phyloP scores from a whole-genome alignment of 352 stramenopile genomes.

The Phytophthora ohioensis region DNA sequence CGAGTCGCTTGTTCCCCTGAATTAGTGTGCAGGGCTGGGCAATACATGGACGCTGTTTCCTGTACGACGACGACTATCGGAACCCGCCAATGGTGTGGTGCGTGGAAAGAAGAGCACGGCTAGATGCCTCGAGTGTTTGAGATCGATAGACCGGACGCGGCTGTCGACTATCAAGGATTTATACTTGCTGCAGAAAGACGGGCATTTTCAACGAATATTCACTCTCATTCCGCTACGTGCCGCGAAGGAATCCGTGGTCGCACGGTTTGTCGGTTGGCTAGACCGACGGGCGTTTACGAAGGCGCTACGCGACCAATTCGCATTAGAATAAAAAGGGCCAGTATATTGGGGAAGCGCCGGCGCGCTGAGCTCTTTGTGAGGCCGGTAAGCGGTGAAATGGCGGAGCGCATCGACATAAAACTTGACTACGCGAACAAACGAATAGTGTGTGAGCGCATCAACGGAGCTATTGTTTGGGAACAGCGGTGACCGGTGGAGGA shows the following conservation, averaged over 20 bases:
- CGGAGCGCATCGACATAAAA: background rate
- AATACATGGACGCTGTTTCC: background rate
- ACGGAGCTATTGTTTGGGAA: constrained; percentile 13
- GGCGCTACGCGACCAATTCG: constrained; percentile 9
- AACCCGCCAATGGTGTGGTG: constrained; percentile 1
- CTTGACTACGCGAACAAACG: constrained; percentile 1
- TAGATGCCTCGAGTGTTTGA: constrained; percentile 11
- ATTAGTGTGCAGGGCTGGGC: background rate
- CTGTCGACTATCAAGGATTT: constrained; percentile 1
- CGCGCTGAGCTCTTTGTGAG: background rate
- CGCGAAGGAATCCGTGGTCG: constrained; percentile 19
- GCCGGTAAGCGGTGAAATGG: background rate
- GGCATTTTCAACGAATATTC: constrained; percentile 19
- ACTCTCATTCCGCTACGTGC: constrained; percentile 26
- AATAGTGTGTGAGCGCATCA: background rate
- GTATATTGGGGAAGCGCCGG: background rate
- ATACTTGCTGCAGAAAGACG: background rate
- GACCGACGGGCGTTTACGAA: constrained; percentile 21
- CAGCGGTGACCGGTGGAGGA: background rate
- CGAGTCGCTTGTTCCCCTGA: constrained; percentile 1
- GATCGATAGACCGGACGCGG: constrained; percentile 11
- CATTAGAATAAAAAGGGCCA: background rate
- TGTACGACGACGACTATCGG: background rate
- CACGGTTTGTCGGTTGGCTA: constrained; percentile 15
- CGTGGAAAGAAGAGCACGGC: background rate